A percentile compares a stretch with the other conserved stretches of the same genome.
These are phyloP conservation scores for Aureobasidium musti DNA, from an alignment of 2,329 filamentous ascomycete genomes.

Conservation along the genomic window DNA sequence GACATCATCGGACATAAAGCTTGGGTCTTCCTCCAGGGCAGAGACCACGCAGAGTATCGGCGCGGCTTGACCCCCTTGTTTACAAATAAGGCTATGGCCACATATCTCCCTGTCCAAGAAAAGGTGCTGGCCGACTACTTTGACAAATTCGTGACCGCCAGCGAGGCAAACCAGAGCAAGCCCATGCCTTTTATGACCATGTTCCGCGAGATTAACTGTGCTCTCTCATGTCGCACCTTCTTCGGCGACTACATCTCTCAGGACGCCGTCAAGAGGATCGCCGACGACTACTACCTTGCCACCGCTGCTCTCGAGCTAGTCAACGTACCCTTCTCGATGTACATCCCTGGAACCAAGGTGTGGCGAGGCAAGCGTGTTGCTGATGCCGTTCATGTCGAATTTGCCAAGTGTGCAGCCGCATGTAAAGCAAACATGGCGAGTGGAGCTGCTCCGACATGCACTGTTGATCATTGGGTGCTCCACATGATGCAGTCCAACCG, in stretches of 20 bases:
- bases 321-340: conserved; percentile 57
- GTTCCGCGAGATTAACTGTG: conserved; percentile 30
- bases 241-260: conserved; percentile 30
- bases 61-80: conserved; percentile 94
- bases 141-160: conserved; percentile 72
- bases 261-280: conserved; percentile 27
- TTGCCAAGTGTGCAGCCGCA: conserved; percentile 88
- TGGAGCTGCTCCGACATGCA: conserved; percentile 85
- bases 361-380: conserved; percentile 97
- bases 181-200: conserved; percentile 24
- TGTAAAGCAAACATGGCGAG: conserved; percentile 87
- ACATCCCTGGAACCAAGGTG: conserved; percentile 89
- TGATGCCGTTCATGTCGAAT: conserved; percentile 87
- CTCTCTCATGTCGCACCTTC: conserved; percentile 28
- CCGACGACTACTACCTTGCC: conserved; percentile 27
- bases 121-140: conserved; percentile 89
- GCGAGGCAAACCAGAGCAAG: conserved; percentile 55
- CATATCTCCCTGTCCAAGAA: conserved; percentile 88
- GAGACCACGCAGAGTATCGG: conserved; percentile 90
- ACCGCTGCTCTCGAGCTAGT: conserved; percentile 29
- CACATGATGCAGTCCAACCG: conserved; percentile 80
- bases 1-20: conserved; percentile 77
- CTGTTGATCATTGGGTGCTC: conserved; percentile 92
- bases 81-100: conserved; percentile 81
- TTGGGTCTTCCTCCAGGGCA: conserved; percentile 67